Evolutionary conservation across 768 basidiomycete genomes (phyloP), one percentile per base, ranked within the genome.

Genomic region (Boletus rubescentipes): DNA sequence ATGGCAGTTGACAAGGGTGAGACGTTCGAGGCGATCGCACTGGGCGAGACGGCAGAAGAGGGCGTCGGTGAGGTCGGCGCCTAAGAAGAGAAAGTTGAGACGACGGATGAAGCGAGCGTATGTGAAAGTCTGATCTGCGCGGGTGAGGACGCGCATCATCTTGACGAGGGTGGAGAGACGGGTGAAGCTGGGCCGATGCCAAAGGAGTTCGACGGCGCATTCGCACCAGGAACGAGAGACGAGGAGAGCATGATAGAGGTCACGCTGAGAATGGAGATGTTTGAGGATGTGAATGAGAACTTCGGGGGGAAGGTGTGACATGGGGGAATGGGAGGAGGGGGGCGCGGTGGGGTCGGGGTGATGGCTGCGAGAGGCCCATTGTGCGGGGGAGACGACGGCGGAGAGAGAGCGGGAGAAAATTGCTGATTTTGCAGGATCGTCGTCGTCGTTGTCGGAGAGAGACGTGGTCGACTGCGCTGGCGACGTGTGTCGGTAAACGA

Each of bases 201-300:
- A 99, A 21, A 98, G 79, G 20, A 98, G 80, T 70, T 98, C 92
- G 39, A 95, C 93, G 30, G 93, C 86, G 71, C 93, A 97, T 67
- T 95, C 89, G 78, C 93, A 98, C 94, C 96, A 99, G 26, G 84
- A 80, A 53, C 91, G 85, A 18, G 86, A 93, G 26, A 98, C 94
- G 52, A 87, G 84, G 55, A 95, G 79, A 37, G 83, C 79, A 59
- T 78, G 76, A 58, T 87, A 82, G 43, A 98, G 79, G 70, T 96
- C 91, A 54, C 80, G 78, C 30, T 86, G 75, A 0, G 83, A 78
- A 60, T 87, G 82, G 12, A 99, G 78, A 62, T 93, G 84, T 60
- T 87, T 90, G 61, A 99, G 81, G 65, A 98, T 89, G 67, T 96
- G 88, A 15, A 97, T 90, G 66, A 98, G 85, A 37, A 98, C 81